Conservation (phyloP, 2,329 filamentous ascomycete species). For the Microsporum canis region DNA sequence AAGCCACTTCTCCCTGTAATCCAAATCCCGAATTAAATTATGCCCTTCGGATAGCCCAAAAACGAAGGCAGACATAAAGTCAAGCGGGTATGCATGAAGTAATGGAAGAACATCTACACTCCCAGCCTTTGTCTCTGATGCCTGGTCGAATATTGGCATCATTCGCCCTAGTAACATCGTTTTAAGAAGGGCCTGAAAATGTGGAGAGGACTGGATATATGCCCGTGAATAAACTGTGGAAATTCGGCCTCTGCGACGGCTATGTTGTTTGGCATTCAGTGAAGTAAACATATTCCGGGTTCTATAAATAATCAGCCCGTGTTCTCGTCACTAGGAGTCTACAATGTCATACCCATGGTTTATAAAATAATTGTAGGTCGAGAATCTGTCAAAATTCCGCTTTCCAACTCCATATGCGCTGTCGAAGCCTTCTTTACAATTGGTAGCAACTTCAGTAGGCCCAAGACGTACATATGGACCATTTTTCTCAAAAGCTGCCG, state of each 20-base stretch:
- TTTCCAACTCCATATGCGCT: constrained; percentile 22
- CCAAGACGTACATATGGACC: constrained; percentile 10
- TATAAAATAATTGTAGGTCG: constrained; percentile 33
- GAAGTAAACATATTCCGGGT: background rate
- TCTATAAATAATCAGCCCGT: background rate
- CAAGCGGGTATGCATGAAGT: background rate
- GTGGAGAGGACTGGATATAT: background rate
- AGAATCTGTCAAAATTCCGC: constrained; percentile 56
- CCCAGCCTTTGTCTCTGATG: background rate
- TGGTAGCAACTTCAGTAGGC: constrained; percentile 8
- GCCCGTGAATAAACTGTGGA: background rate
- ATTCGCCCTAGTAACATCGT: background rate
- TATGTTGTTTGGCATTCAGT: background rate
- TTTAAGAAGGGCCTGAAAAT: background rate
- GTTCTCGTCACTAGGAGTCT: background rate
- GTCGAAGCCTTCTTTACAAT: constrained; percentile 8
- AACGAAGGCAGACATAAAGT: background rate
- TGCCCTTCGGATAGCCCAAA: background rate
- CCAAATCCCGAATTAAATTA: background rate
- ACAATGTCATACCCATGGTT: background rate
- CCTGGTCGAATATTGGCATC: background rate
- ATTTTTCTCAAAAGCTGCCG: constrained; percentile 5
- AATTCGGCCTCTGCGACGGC: background rate
- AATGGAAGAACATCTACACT: background rate
- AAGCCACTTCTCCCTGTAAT: background rate